Percentiles rank a stretch among this genome's conserved stretches.
phyloP scores from a whole-genome alignment of 1,284 basidiomycete genomes.

The Laetiporus sulphureus region DNA sequence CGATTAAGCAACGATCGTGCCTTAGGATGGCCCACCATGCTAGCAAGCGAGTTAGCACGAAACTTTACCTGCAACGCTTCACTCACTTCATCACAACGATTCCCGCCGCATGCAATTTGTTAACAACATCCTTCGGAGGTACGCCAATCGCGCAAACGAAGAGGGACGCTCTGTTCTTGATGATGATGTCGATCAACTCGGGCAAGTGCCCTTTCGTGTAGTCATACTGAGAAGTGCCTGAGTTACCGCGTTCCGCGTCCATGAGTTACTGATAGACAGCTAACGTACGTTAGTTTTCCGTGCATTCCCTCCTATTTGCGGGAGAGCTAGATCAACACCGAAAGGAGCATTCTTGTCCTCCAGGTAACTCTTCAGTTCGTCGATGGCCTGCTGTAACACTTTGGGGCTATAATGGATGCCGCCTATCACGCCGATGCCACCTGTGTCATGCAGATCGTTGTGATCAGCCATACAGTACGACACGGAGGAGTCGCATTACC shows the following conservation, averaged over 20 bases:
- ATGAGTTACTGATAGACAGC: not conserved
- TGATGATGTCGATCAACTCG: conserved; percentile 75
- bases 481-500: conserved; percentile 28
- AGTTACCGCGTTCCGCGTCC: no score
- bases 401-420: conserved; percentile 69
- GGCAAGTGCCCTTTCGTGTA: conserved; percentile 73
- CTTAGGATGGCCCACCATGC: conserved; percentile 89
- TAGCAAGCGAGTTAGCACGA: conserved; percentile 18
- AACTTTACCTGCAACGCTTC: not conserved
- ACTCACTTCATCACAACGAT: conserved; percentile 82
- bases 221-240: conserved; percentile 42
- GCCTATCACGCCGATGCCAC: conserved; percentile 82
- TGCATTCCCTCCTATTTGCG: conserved; percentile 72
- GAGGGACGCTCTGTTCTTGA: conserved; percentile 65
- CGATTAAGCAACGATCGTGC: conserved; percentile 24
- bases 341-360: conserved; percentile 75
- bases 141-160: conserved; percentile 86
- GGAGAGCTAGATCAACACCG: conserved; percentile 76
- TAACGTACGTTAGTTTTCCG: conserved; percentile 69
- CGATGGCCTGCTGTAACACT: conserved; percentile 53
- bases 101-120: conserved; percentile 72
- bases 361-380: conserved; percentile 64
- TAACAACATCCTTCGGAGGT: conserved; percentile 76
- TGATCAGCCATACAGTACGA: not conserved
- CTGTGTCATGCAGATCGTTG: conserved; percentile 20